Evolutionary conservation across 1,284 basidiomycete genomes (phyloP).

Genomic region (Cerrena zonata): DNA sequence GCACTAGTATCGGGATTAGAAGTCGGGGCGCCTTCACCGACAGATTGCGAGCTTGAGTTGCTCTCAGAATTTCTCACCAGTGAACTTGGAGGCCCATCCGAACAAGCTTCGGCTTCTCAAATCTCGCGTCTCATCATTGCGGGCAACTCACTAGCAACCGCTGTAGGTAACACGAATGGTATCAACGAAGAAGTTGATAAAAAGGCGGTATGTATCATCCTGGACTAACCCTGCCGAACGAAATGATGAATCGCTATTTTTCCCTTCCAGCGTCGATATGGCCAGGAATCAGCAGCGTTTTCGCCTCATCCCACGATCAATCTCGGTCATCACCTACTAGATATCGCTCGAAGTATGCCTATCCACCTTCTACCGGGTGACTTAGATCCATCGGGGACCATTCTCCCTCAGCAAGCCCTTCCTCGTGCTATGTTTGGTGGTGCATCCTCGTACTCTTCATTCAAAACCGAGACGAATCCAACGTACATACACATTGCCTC

Average conservation of each 20-base stretch:
- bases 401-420: conserved; percentile 90
- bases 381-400: conserved; percentile 80
- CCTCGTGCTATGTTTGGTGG: conserved; percentile 87
- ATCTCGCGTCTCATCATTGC: conserved; percentile 82
- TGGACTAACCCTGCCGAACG: neutral
- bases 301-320: conserved; percentile 69
- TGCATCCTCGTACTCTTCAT: conserved; percentile 56
- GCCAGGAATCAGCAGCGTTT: conserved; percentile 57
- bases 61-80: conserved; percentile 84
- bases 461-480: conserved; percentile 86
- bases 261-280: conserved; percentile 48
- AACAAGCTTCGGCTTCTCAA: conserved; percentile 59
- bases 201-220: conserved; percentile 45
- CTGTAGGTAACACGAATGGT: conserved; percentile 21
- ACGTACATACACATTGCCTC: conserved; percentile 67
- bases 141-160: conserved; percentile 74
- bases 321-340: conserved; percentile 68
- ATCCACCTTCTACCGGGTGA: conserved; percentile 83
- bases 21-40: conserved; percentile 52
- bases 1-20: conserved; percentile 82
- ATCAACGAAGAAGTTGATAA: conserved; percentile 48
- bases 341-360: conserved; percentile 67
- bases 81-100: conserved; percentile 68
- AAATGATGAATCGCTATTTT: neutral
- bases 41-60: conserved; percentile 75